Conservation (phyloP, 805 yeast genomes). For the Kockiozyma suomiensis region DNA sequence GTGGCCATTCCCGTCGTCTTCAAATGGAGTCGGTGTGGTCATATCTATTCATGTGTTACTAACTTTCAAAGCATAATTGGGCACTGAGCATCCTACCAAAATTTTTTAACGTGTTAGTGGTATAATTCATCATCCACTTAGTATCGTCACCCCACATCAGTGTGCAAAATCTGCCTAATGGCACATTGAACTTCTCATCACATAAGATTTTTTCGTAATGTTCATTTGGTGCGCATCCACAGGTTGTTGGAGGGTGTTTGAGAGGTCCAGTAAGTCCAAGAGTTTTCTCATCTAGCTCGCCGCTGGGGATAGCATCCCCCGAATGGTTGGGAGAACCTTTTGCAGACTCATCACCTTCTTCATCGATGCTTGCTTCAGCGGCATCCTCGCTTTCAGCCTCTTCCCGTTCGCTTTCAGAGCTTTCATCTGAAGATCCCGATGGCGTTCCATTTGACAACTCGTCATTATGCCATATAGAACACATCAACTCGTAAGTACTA, state of each 20-base stretch:
- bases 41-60: conserved; percentile 9
- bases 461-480: conserved; percentile 63
- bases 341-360: conserved; percentile 9
- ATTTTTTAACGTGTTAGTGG: conserved; percentile 43
- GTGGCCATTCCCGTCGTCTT: conserved; percentile 34
- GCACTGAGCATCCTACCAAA: conserved; percentile 34
- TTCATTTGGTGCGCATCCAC: conserved; percentile 44
- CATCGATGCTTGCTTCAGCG: conserved; percentile 10
- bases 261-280: conserved; percentile 55
- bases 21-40: conserved; percentile 16
- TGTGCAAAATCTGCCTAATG: conserved; percentile 74
- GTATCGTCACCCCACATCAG: conserved; percentile 69
- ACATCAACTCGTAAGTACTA: conserved; percentile 68
- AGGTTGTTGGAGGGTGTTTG: conserved; percentile 60
- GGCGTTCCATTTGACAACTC: conserved; percentile 21
- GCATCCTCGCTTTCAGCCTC: conserved; percentile 37
- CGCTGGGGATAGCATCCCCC: conserved; percentile 35
- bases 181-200: conserved; percentile 56
- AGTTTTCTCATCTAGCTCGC: conserved; percentile 5
- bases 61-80: background rate
- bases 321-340: conserved; percentile 35
- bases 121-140: conserved; percentile 48
- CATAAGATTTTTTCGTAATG: conserved; percentile 38
- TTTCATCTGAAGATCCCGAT: conserved; percentile 13
- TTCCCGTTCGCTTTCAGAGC: conserved; percentile 46